Evolutionary conservation across 306 rosid species (phyloP).

Genomic region (Acacia melanoxylon): DNA sequence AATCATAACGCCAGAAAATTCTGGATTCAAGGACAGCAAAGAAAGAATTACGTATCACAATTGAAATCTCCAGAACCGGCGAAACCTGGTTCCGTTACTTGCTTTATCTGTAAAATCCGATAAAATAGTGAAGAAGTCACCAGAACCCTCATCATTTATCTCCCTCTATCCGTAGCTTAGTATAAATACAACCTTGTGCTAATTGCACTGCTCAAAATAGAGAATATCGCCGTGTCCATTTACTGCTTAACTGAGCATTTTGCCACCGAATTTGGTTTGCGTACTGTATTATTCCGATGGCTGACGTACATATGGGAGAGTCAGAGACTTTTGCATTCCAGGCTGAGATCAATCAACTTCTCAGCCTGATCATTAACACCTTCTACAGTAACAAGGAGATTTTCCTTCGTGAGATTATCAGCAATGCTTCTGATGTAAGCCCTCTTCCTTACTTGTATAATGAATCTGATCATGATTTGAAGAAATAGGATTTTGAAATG

Average conservation of each 20-base stretch:
- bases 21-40: background rate
- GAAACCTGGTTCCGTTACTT: background rate
- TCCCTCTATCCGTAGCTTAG: background rate
- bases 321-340: constrained; percentile 61
- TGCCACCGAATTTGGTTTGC: background rate
- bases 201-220: no score
- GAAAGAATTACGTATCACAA: background rate
- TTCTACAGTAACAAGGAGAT: constrained; percentile 72
- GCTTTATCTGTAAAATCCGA: background rate
- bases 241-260: background rate
- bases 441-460: background rate
- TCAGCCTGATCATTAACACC: constrained; percentile 64
- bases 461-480: background rate
- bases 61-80: constrained; percentile 8
- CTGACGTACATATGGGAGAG: constrained; percentile 51
- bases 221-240: background rate
- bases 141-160: background rate
- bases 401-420: constrained; percentile 62
- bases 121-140: background rate
- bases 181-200: background rate
- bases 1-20: background rate
- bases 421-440: constrained; percentile 60
- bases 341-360: constrained; percentile 64
- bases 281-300: constrained; percentile 12
- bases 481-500: background rate